Percentiles rank a stretch among this genome's conserved stretches.
Evolutionary conservation across 345 rosid species (phyloP).

Genomic region (Aegle marmelos): DNA sequence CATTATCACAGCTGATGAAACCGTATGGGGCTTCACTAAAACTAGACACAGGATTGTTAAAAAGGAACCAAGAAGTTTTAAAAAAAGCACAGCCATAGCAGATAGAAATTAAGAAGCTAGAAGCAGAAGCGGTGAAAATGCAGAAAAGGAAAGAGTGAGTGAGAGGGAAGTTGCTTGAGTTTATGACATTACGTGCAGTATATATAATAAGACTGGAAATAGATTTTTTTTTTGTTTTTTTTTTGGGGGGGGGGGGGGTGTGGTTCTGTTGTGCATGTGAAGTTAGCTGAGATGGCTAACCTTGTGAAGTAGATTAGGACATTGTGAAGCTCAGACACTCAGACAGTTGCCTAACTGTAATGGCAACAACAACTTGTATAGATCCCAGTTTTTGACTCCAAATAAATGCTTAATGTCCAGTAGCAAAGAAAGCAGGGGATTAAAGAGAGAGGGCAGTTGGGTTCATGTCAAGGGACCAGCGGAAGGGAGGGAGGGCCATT

Average conservation of each 20-base stretch:
- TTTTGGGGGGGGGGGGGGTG: no score
- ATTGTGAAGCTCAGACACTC: background rate
- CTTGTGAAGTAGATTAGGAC: conserved; percentile 6
- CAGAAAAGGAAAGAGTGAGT: background rate
- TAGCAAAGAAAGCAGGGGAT: background rate
- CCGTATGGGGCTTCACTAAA: conserved; percentile 33
- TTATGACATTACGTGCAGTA: background rate
- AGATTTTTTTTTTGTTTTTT: background rate
- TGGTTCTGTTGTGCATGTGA: conserved; percentile 16
- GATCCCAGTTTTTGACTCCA: background rate
- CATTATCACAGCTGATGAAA: conserved; percentile 56
- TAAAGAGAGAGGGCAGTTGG: background rate
- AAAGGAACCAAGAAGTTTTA: conserved; percentile 15
- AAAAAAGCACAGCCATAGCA: background rate
- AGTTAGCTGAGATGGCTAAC: conserved; percentile 6
- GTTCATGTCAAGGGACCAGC: background rate
- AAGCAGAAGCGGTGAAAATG: background rate
- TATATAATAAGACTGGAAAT: background rate
- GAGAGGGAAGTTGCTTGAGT: background rate
- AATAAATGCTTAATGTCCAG: background rate
- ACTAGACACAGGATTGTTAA: conserved; percentile 27
- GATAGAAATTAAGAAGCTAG: background rate
- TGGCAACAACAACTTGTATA: background rate
- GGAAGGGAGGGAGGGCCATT: background rate
- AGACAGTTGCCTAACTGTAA: background rate